phyloP scores from a whole-genome alignment of 2,329 filamentous ascomycete species.

The Aspergillus thermomutatus region DNA sequence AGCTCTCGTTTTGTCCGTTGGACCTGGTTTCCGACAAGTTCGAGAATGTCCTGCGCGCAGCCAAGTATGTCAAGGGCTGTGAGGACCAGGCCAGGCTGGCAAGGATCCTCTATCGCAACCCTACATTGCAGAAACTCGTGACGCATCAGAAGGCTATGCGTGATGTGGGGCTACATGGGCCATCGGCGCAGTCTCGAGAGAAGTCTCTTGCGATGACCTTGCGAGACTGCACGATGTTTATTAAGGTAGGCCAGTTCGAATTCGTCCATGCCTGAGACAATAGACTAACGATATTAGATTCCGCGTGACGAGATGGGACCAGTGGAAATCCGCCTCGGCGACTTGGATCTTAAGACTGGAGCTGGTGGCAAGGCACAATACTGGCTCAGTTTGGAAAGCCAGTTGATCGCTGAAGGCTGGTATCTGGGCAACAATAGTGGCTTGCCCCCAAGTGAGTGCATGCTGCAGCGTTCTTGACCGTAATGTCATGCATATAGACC shows the following conservation, averaged over 20 bases:
- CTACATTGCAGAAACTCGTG: slow-evolving; percentile 33
- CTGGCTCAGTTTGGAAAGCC: slow-evolving; percentile 63
- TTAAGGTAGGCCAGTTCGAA: slow-evolving; percentile 50
- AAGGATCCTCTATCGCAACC: slow-evolving; percentile 32
- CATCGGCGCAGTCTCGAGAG: slow-evolving; percentile 36
- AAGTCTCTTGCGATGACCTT: slow-evolving; percentile 75
- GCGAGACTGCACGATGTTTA: slow-evolving; percentile 72
- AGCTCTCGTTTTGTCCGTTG: slow-evolving; percentile 59
- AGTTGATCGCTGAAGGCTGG: slow-evolving; percentile 65
- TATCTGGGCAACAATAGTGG: slow-evolving; percentile 50
- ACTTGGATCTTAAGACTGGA: slow-evolving; percentile 73
- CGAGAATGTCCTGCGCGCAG: slow-evolving; percentile 44
- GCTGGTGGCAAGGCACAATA: slow-evolving; percentile 61
- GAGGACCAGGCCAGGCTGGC: slow-evolving; percentile 37
- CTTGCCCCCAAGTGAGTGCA: slow-evolving; percentile 29
- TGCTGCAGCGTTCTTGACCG: slow-evolving; percentile 21
- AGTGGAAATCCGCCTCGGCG: slow-evolving; percentile 59
- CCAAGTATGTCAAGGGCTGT: slow-evolving; percentile 34
- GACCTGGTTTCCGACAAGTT: slow-evolving; percentile 54
- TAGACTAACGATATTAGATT: slow-evolving; percentile 25
- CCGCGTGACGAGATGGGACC: slow-evolving; percentile 28
- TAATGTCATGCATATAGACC: slow-evolving; percentile 14
- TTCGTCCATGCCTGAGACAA: not conserved
- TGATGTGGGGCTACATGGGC: slow-evolving; percentile 35
- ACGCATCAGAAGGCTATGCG: slow-evolving; percentile 32